phyloP scores from a whole-genome alignment of 371 early-diverging fungal genomes.

The Ordospora pajunii region DNA sequence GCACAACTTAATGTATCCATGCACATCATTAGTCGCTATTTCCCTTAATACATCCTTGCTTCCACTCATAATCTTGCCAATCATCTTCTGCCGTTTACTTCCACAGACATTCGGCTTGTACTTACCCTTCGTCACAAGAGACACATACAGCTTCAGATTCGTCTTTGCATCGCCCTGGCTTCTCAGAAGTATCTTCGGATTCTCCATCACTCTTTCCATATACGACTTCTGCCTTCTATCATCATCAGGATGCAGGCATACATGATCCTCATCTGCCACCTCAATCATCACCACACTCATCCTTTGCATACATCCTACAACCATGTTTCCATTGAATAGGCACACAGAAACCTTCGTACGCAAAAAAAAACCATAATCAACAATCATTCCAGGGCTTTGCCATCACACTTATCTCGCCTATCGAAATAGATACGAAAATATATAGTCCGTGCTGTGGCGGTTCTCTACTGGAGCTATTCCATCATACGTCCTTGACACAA shows the following conservation, averaged over 20 bases:
- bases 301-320: not conserved
- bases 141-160: conserved; percentile 14
- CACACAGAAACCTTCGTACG: conserved; percentile 8
- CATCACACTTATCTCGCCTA: not conserved
- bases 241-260: not conserved
- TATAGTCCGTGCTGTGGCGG: conserved; percentile 35
- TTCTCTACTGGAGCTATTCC: conserved; percentile 28
- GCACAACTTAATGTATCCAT: not conserved
- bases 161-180: not conserved
- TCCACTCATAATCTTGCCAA: not conserved
- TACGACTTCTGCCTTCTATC: not conserved
- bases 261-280: not conserved
- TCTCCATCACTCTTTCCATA: not conserved
- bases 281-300: not conserved
- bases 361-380: conserved; percentile 6
- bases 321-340: not conserved
- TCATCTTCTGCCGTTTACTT: not conserved
- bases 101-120: not conserved
- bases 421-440: conserved; percentile 56
- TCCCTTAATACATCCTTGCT: not conserved
- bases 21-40: not conserved
- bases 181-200: not conserved
- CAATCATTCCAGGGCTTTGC: not conserved
- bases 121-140: not conserved
- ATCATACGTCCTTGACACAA: conserved; percentile 54